Evolutionary conservation across 495 filamentous ascomycete genomes (phyloP).

Genomic region (Trypethelium eluteriae): DNA sequence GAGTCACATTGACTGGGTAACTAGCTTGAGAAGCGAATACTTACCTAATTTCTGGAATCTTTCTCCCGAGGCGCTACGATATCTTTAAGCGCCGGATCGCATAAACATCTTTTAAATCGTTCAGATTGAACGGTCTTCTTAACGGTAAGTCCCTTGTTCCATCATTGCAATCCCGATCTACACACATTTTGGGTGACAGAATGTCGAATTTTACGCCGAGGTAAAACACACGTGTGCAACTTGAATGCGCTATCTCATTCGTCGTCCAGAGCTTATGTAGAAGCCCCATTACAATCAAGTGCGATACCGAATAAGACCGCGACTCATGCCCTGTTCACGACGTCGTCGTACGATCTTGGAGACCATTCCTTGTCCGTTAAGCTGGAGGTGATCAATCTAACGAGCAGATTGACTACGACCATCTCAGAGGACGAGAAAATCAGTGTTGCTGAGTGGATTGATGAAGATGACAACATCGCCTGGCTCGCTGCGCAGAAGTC

Average conservation of each 20-base stretch:
- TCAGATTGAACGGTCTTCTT: too few species aligned
- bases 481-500: conserved; percentile 56
- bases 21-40: too few species aligned
- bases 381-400: conserved; percentile 66
- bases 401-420: conserved; percentile 51
- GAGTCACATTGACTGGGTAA: too few species aligned
- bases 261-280: neutral
- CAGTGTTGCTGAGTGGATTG: conserved; percentile 71
- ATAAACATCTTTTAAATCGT: too few species aligned
- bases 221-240: neutral
- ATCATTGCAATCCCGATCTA: neutral
- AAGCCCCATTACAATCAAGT: conserved; percentile 67
- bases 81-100: too few species aligned
- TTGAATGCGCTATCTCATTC: neutral
- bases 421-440: conserved; percentile 57
- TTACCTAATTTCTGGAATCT: too few species aligned
- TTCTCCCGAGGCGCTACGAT: too few species aligned
- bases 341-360: conserved; percentile 76
- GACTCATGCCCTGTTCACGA: conserved; percentile 61
- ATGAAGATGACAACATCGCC: conserved; percentile 47
- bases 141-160: too few species aligned
- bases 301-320: conserved; percentile 68
- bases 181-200: neutral
- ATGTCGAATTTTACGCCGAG: neutral
- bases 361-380: conserved; percentile 65